Percentiles rank a stretch among this genome's conserved stretches.
phyloP scores from a whole-genome alignment of 129 eudicot species.

The Kitagawia praeruptora region DNA sequence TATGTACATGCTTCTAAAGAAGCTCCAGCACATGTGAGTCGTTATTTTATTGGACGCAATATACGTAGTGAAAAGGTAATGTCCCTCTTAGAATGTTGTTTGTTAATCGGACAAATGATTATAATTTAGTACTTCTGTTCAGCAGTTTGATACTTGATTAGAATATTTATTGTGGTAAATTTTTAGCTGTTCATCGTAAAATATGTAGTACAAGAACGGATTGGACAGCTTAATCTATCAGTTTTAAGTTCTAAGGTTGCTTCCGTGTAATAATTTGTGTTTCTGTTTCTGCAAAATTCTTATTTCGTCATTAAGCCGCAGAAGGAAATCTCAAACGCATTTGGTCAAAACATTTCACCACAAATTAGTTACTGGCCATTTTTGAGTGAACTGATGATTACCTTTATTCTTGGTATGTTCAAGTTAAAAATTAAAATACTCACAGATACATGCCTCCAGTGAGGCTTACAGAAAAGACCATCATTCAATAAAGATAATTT shows the following conservation, averaged over 20 bases:
- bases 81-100: not conserved
- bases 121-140: not conserved
- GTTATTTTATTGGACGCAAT: conserved; percentile 36
- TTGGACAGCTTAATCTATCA: not conserved
- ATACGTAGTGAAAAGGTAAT: conserved; percentile 58
- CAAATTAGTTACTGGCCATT: not conserved
- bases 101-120: not conserved
- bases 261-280: not conserved
- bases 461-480: not conserved
- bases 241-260: not conserved
- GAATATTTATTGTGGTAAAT: not conserved
- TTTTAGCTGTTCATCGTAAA: not conserved
- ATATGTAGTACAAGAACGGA: not conserved
- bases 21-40: conserved; percentile 35
- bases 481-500: not conserved
- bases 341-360: not conserved
- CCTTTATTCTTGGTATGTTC: not conserved
- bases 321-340: not conserved
- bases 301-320: not conserved
- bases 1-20: conserved; percentile 64
- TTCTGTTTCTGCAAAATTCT: not conserved
- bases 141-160: not conserved
- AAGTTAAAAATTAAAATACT: not conserved
- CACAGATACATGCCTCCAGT: not conserved
- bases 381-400: not conserved